These are phyloP conservation scores for Pseudoturritis turrita DNA, from an alignment of 345 rosid genomes.

Conservation along the genomic window DNA sequence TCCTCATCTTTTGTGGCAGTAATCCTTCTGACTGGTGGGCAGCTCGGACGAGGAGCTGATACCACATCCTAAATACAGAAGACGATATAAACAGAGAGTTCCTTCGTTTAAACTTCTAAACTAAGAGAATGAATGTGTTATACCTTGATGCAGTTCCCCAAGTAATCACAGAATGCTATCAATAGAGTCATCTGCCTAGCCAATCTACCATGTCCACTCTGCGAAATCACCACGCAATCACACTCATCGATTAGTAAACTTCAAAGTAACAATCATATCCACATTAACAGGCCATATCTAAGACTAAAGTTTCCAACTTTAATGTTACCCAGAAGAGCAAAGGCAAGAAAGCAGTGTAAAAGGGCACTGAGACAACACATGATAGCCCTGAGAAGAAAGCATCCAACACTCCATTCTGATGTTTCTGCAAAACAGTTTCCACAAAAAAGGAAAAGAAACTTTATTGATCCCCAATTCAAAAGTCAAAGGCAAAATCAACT, in stretches of 20 bases:
- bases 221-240: neutral
- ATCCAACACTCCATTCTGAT: conserved; percentile 60
- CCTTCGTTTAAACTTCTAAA: neutral
- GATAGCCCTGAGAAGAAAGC: conserved; percentile 79
- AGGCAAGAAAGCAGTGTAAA: conserved; percentile 95
- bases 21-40: conserved; percentile 86
- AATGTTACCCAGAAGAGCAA: conserved; percentile 85
- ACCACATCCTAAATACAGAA: conserved; percentile 62
- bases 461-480: neutral
- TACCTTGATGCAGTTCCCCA: conserved; percentile 88
- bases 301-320: conserved; percentile 3
- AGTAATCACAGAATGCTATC: conserved; percentile 94
- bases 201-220: conserved; percentile 97
- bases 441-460: neutral
- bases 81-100: neutral
- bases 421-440: conserved; percentile 44
- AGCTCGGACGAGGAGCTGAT: conserved; percentile 92
- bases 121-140: neutral
- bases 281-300: neutral
- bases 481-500: neutral
- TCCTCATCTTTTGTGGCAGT: conserved; percentile 91
- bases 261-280: neutral
- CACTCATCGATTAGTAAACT: neutral
- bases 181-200: conserved; percentile 97
- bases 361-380: conserved; percentile 95